phyloP scores from a whole-genome alignment of 495 filamentous ascomycete genomes.

The Tuber aestivum region DNA sequence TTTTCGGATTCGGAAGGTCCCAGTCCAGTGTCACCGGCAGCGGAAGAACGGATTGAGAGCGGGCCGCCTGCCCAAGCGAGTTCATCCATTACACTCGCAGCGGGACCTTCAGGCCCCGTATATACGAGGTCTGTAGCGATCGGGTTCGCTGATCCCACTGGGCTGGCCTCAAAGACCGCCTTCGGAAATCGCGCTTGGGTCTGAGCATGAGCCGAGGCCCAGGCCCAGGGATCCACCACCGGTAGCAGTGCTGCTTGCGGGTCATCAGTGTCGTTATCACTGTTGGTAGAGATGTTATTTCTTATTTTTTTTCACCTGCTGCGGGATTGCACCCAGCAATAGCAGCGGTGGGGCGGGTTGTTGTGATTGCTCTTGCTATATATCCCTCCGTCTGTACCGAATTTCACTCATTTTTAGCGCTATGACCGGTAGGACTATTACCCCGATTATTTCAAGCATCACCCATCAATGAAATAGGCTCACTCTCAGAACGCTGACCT shows the following conservation, averaged over 20 bases:
- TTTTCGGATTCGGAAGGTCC: not conserved
- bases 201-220: constrained; percentile 51
- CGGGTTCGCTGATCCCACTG: not conserved
- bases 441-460: too few relatives aligned
- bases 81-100: not conserved
- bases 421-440: too few relatives aligned
- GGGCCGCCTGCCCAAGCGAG: not conserved
- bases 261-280: constrained; percentile 5
- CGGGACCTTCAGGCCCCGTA: not conserved
- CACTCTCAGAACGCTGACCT: too few relatives aligned
- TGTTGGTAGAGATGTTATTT: too few relatives aligned
- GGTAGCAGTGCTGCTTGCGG: constrained; percentile 3
- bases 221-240: constrained; percentile 24
- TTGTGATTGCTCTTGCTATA: too few relatives aligned
- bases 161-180: too few relatives aligned
- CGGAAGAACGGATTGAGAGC: not conserved
- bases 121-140: not conserved
- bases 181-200: constrained; percentile 54
- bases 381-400: too few relatives aligned
- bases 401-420: too few relatives aligned
- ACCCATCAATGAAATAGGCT: too few relatives aligned
- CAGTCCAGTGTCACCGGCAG: not conserved
- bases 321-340: too few relatives aligned
- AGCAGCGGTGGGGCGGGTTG: too few relatives aligned
- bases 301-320: too few relatives aligned